A percentile compares a stretch with the other conserved stretches of the same genome.
Evolutionary conservation across 257 asterid species (phyloP).

Genomic region (Cynanchum wilfordii): DNA sequence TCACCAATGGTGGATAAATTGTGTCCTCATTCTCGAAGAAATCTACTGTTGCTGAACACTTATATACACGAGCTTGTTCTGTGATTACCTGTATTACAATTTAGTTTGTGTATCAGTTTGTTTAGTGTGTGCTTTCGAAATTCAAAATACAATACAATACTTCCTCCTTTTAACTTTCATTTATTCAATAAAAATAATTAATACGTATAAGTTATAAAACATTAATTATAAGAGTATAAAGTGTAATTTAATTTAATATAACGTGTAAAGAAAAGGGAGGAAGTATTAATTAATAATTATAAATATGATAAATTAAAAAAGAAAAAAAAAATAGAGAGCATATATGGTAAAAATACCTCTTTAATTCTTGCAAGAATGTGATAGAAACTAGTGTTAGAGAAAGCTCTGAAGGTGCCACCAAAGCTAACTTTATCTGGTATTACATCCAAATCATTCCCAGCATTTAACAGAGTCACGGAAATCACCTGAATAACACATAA

Average conservation of each 20-base stretch:
- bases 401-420: slow-evolving; percentile 84
- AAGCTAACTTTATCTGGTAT: slow-evolving; percentile 43
- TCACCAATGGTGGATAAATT: slow-evolving; percentile 79
- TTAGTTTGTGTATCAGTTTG: background rate
- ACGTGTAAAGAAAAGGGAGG: no score
- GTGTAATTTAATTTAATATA: no score
- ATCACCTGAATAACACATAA: slow-evolving; percentile 45
- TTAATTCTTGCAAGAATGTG: slow-evolving; percentile 64
- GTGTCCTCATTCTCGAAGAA: slow-evolving; percentile 59
- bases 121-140: no score
- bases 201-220: no score
- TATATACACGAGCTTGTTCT: slow-evolving; percentile 68
- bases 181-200: no score
- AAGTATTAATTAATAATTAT: no score
- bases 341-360: slow-evolving; percentile 42
- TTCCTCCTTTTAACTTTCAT: no score
- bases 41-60: slow-evolving; percentile 72
- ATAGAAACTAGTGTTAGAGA: slow-evolving; percentile 55
- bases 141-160: no score
- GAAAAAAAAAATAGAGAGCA: no score
- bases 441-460: slow-evolving; percentile 42
- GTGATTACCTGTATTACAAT: slow-evolving; percentile 51
- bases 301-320: no score
- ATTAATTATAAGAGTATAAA: no score
- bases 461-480: slow-evolving; percentile 68